phyloP scores from a whole-genome alignment of 495 filamentous ascomycete genomes.

The Choiromyces venosus region DNA sequence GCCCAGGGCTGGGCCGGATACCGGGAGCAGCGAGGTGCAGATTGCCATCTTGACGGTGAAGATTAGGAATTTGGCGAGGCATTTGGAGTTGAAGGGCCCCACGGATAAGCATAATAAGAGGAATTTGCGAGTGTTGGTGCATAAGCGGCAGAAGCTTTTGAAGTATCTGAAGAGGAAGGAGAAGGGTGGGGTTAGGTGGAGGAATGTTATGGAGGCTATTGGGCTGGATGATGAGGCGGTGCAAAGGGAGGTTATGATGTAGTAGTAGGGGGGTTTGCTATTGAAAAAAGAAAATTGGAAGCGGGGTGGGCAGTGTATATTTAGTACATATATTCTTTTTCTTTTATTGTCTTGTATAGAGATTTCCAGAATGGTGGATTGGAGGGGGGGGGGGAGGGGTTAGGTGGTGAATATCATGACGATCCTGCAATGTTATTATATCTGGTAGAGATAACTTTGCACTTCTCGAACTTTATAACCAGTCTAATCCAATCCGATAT shows the following conservation, averaged over 20 bases:
- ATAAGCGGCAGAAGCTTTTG: slow-evolving; percentile 81
- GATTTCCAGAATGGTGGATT: neutral
- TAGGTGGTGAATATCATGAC: neutral
- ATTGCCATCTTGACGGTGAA: slow-evolving; percentile 94
- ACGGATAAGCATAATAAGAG: slow-evolving; percentile 91
- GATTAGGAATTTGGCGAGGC: slow-evolving; percentile 67
- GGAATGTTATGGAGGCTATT: slow-evolving; percentile 69
- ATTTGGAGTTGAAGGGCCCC: slow-evolving; percentile 29
- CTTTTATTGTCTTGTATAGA: neutral
- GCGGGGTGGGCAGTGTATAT: neutral
- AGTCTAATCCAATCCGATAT: neutral
- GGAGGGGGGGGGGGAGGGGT: too few relatives aligned
- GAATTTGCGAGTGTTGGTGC: slow-evolving; percentile 76
- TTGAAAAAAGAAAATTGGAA: neutral
- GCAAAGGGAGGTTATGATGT: slow-evolving; percentile 30
- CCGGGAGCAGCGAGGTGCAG: slow-evolving; percentile 90
- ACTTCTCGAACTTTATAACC: neutral
- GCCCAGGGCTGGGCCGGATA: slow-evolving; percentile 77
- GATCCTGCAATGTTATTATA: neutral
- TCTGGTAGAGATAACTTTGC: neutral
- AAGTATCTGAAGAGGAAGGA: slow-evolving; percentile 83
- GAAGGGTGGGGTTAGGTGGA: slow-evolving; percentile 81
- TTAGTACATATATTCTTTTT: neutral
- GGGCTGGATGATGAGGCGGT: slow-evolving; percentile 66
- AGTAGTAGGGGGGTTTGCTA: neutral